Evolutionary conservation across 371 early-diverging fungal species (phyloP), one percentile per base, ranked within the genome.

Genomic region (Haplosporangium sp.): DNA sequence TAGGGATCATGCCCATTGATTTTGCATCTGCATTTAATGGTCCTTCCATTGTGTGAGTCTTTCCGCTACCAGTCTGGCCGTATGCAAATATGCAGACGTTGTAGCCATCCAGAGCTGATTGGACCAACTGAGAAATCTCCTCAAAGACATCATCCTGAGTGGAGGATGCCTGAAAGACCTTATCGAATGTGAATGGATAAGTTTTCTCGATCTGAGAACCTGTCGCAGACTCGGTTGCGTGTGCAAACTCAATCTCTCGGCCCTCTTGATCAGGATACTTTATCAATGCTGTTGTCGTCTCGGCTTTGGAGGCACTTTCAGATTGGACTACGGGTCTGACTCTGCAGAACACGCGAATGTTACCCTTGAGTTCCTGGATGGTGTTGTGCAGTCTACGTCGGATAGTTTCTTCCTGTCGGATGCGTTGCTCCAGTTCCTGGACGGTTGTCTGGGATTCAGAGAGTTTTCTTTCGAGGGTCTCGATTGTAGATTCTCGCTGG

Each of bases 21-120:
- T 86, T 84, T 38, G 76, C 74, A 40, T 71, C 81, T 6, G 84
- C 71, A 27, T 77, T 71, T 35, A 84, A 64, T 0, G 91, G 88
- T 10, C 94, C 95, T 78, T 94, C 92, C 95, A 95, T 95, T 0
- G 95, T 95, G 67, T 88, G 90, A 2, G 94, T 93, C 86, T 99
- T 99, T 56, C 99, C 99, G 77, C 95, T 94, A 0, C 99, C 99
- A 3, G 99, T 99, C 86, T 99, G 99, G 0, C 99, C 99, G 85
- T 99, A 99, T 9, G 99, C 99, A 88, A 99, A 99, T 57, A 99
- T 97, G 84, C 99, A 98, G 4, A 98, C 97, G 57, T 96, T 96
- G 82, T 96, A 99, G 3, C 99, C 99, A 83, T 99, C 99, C 53
- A 98, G 76, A 0, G 98, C 98, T 2, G 96, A 95, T 82, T 98